These are phyloP conservation scores for Dactylella cylindrospora DNA, from an alignment of 2,329 filamentous ascomycete genomes.

Conservation along the genomic window DNA sequence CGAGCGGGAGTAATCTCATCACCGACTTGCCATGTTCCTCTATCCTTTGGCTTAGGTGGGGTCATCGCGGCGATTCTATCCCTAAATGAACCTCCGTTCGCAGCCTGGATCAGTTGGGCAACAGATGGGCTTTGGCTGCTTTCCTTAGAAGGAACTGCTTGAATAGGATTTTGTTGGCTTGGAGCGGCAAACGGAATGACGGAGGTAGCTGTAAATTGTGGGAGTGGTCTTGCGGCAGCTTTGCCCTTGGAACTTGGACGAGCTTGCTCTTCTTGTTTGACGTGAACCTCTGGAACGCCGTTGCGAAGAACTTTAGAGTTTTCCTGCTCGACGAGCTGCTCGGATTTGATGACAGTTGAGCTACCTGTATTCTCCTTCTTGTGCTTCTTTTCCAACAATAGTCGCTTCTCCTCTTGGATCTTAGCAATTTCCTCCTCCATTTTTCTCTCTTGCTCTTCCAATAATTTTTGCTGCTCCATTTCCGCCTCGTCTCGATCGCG, in stretches of 20 bases:
- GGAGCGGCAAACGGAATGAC: constrained; percentile 14
- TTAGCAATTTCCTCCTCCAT: constrained; percentile 13
- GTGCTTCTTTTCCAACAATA: constrained; percentile 8
- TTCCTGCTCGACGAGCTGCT: constrained; percentile 7
- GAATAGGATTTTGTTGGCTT: constrained; percentile 1
- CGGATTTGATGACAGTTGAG: too few relatives aligned
- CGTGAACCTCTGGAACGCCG: not conserved
- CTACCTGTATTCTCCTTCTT: not conserved
- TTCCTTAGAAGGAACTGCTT: not conserved
- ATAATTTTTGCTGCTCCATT: constrained; percentile 1
- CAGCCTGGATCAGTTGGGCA: not conserved
- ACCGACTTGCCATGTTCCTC: constrained; percentile 17
- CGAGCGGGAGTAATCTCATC: constrained; percentile 28
- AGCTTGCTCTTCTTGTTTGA: too few relatives aligned
- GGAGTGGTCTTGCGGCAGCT: constrained; percentile 1
- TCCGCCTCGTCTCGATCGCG: constrained; percentile 21
- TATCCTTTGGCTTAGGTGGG: constrained; percentile 20
- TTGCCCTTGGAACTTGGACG: constrained; percentile 5
- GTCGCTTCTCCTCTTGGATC: constrained; percentile 13
- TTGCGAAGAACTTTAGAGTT: not conserved
- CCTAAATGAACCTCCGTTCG: constrained; percentile 15
- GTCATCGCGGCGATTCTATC: constrained; percentile 24
- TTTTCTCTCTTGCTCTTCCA: constrained; percentile 15
- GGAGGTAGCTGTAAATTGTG: constrained; percentile 2
- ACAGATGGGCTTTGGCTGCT: not conserved